Base-by-base conservation (phyloP, 352 stramenopile genomes). In the Globisporangium perplexum region DNA sequence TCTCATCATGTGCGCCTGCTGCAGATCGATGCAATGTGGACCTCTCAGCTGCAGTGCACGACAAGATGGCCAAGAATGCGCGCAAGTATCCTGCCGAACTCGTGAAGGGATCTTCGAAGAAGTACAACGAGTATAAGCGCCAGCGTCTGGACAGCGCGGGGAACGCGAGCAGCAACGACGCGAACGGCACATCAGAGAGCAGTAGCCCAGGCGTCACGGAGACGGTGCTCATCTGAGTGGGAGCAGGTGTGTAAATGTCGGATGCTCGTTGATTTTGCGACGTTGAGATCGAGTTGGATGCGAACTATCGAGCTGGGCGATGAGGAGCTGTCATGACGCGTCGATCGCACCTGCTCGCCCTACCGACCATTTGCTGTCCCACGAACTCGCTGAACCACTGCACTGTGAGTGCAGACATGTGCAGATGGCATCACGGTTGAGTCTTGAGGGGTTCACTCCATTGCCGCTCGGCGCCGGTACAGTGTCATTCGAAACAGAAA, bases 21-120 rank as follows among this genome's bases (percentile, higher is more conserved):
- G 20, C 17, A 67, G 86, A 97, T 62, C 85, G 85, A 41, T 97
- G 92, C 60, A 74, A 90, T 18, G 76, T 98, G 30, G 82, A 98
- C 72, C 67, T 98, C 10, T 66, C 84, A 23, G 63, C 73, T 17
- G 88, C 85, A 43, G 83, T 97, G 36, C 77, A 93, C 26, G 86
- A 96, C 59, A 98, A 98, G 72, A 91, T 99, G 58, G 68, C 76
- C 50, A 93, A 93, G 68, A 97, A 96, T 42, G 81, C 74, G 3
- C 78, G 63, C 35, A 94, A 95, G 72, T 97, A 90, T 58, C 85
- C 87, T 11, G 81, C 64, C 1, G 71, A 86, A 22, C 44, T 62
- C 46, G 69, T 87, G 12, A 64, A 60, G 63, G 75, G 77, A 3
- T 88, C 80, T 3, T 78, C 77, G 5, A 90, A 88, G 54, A 91